Conservation (phyloP, 1,284 basidiomycete species). For the Pholiota adiposa region DNA sequence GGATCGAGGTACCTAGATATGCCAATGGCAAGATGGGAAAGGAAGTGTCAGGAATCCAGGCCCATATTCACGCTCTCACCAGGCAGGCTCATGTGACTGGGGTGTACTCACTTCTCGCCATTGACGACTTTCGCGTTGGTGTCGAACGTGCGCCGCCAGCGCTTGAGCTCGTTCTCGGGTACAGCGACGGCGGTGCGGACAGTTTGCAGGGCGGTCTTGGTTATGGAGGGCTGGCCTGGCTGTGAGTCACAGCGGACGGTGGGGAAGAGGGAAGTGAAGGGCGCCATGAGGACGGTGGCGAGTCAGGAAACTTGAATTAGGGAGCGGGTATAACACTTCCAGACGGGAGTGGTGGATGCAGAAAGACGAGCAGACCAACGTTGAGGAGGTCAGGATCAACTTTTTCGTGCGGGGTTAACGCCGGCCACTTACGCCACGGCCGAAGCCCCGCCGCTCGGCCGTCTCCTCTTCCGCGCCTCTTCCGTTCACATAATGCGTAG, state of each 20-base stretch:
- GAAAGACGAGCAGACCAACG: conserved; percentile 17
- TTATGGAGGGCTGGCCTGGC: conserved; percentile 36
- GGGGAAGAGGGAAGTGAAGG: conserved; percentile 44
- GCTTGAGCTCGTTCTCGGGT: conserved; percentile 81
- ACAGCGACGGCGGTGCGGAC: conserved; percentile 72
- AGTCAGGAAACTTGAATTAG: conserved; percentile 11
- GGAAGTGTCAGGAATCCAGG: conserved; percentile 20
- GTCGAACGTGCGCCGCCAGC: conserved; percentile 89
- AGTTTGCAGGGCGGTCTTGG: conserved; percentile 59
- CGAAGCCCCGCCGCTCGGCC: conserved; percentile 9
- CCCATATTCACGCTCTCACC: conserved; percentile 12
- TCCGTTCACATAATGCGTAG: neutral
- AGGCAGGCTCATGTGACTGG: conserved; percentile 29
- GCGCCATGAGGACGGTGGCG: conserved; percentile 26
- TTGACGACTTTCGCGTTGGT: conserved; percentile 74
- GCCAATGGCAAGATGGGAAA: conserved; percentile 6
- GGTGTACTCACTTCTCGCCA: conserved; percentile 76
- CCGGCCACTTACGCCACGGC: conserved; percentile 11
- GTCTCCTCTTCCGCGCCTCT: conserved; percentile 3
- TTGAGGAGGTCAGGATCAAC: conserved; percentile 26
- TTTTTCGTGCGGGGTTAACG: conserved; percentile 35
- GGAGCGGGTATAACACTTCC: conserved; percentile 17
- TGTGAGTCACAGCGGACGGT: conserved; percentile 58
- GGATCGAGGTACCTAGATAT: conserved; percentile 73
- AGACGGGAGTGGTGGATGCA: conserved; percentile 11